Base-by-base conservation (phyloP, 2,329 filamentous ascomycete genomes). In the Fusarium subtropicale region DNA sequence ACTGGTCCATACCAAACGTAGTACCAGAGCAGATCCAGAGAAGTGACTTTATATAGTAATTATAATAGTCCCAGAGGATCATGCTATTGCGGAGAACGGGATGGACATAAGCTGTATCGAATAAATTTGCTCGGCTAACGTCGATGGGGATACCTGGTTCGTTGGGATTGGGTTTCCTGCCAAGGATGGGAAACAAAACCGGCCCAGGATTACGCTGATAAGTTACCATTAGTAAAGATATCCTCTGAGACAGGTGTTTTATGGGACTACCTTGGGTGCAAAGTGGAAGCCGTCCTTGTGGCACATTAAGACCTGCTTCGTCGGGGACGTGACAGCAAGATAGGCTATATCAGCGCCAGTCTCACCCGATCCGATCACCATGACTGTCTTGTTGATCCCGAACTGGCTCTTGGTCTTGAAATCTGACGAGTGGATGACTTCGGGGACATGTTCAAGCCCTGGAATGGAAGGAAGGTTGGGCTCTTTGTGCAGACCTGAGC, bases 371-470 rank as follows among this genome's bases (percentile, higher is more conserved):
- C 55, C 55, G 1, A 58, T 10, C 0, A 53, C 15, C 30, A 58
- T 44, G 3, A 53, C 11, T 1, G 55, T 58, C 4, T 53, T 53
- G 7, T 53, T 36, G 0, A 20, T 13, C 3, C 38, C 38, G 15
- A 58, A 58, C 3, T 53, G 47, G 8, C 15, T 44, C 11, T n/a
- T 57, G 3, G 38, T 3, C 22, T 57, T 57, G 22, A 53, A 57
- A 0, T 42, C 8, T 1, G 47, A 57, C 0, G 55, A 57, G 26
- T 84, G 83, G n/a, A 83, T 70, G 0, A 82, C 74, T 18, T 46
- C 20, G 1, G 56, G 33, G 3, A 66, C 39, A 6, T 67, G 13
- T 2, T 54, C 30, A 0, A 67, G 45, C 1, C 64, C 64, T 7
- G 61, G 42, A 7, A 67, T 50, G 2, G 2, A 7, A 1, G 64